These are phyloP conservation scores for Salicornia ramosissima DNA, from an alignment of 148 eudicot genomes.

Conservation along the genomic window DNA sequence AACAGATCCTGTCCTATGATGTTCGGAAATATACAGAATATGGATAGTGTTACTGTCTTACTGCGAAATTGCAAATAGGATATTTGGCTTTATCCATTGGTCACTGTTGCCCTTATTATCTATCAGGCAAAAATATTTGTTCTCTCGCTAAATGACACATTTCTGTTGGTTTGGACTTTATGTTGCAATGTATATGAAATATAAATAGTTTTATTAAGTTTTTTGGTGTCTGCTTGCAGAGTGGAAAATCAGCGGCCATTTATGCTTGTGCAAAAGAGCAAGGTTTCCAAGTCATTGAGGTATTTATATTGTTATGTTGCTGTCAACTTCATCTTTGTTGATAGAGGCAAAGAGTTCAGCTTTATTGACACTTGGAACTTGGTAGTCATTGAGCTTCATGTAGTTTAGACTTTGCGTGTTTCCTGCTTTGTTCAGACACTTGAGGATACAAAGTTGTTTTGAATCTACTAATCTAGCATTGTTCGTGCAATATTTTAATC, in stretches of 20 bases:
- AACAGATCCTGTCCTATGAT: no score
- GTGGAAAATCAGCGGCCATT: conserved; percentile 97
- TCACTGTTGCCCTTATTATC: background rate
- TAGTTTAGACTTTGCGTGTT: background rate
- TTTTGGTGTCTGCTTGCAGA: conserved; percentile 42
- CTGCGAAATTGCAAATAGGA: conserved; percentile 7
- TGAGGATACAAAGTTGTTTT: background rate
- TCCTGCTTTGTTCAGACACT: background rate
- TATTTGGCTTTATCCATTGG: background rate
- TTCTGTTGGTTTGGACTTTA: background rate
- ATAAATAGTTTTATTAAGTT: conserved; percentile 4
- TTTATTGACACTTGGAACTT: background rate
- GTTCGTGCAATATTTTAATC: conserved; percentile 2
- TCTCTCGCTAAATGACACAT: background rate
- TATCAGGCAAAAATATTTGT: background rate
- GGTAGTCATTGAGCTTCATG: background rate
- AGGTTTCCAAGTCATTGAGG: conserved; percentile 92
- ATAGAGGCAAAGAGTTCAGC: background rate
- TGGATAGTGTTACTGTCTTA: background rate
- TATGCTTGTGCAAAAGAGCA: conserved; percentile 98
- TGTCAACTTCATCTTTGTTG: background rate
- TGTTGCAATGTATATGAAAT: conserved; percentile 9
- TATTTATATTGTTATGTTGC: conserved; percentile 23
- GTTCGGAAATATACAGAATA: background rate
- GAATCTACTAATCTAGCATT: background rate